These are phyloP conservation scores for Trichomonas tenax DNA, from an alignment of 208 protist genomes.

Conservation along the genomic window DNA sequence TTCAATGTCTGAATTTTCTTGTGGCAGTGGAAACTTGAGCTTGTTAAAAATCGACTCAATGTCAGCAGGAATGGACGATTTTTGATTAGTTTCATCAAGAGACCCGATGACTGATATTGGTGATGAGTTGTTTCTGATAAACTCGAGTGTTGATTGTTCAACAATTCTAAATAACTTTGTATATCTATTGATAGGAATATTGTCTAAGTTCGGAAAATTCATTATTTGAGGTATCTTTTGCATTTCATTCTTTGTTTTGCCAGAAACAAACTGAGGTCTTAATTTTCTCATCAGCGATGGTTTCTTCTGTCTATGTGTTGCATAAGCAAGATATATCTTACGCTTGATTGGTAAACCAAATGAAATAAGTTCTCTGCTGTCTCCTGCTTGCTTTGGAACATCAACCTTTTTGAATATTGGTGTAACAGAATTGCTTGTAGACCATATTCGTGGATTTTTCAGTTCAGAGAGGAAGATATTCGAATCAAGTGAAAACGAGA, in stretches of 20 bases:
- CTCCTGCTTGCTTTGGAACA: background rate
- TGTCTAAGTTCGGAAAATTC: background rate
- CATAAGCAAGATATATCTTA: background rate
- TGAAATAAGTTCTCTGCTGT: background rate
- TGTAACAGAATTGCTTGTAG: background rate
- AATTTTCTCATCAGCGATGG: background rate
- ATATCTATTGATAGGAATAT: background rate
- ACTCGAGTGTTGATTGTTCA: background rate
- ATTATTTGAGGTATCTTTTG: background rate
- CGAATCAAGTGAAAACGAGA: background rate
- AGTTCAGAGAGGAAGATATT: background rate
- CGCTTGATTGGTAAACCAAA: background rate
- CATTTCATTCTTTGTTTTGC: background rate
- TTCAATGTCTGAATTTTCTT: background rate
- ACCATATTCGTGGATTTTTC: background rate
- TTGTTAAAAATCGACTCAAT: background rate
- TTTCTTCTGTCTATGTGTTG: background rate
- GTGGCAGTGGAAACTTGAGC: background rate
- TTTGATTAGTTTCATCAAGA: background rate
- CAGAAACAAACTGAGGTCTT: background rate
- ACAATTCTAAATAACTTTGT: background rate
- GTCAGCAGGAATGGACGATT: background rate
- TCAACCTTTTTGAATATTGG: background rate
- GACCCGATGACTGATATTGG: background rate
- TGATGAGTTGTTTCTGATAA: background rate